Base-by-base conservation (phyloP, 108 stramenopile genomes). In the Discostella stelligeroides region DNA sequence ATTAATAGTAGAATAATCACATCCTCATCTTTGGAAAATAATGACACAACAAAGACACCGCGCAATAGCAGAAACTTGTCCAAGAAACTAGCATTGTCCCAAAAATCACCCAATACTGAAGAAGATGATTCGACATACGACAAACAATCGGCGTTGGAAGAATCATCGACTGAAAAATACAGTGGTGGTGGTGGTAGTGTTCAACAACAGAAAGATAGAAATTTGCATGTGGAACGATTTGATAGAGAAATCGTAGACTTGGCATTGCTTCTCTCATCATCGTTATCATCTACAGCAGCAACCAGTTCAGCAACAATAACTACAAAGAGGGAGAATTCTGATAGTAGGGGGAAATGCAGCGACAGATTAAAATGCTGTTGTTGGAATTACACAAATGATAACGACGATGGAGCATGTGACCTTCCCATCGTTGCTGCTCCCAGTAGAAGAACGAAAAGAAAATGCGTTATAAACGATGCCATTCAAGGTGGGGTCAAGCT, bases 241-340 rank as follows among this genome's bases (percentile, higher is more conserved):
- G 71, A 87, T 37, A 68, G 92, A 49, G 92, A 94, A 82, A 90
- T 94, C 57, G 80, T 91, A 17, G 63, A 84, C 15, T 66, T 77
- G 41, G 48, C 57, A 47, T 12, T 77, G 14, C 6, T 57, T 18
- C 40, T 45, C 0, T 56, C 72, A 8, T 20, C 41, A 15, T 10
- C 45, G 53, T 13, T 28, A 28, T 30, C 4, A 13, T 2, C 2
- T n/a, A n/a, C n/a, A n/a, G n/a, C n/a, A n/a, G n/a, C n/a, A n/a
- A n/a, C n/a, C n/a, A n/a, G n/a, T n/a, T n/a, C n/a, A n/a, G n/a
- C n/a, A n/a, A n/a, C n/a, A n/a, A n/a, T n/a, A 34, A 3, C 34
- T 34, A 6, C 3, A 34, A 34, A 3, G 6, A 34, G 34, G 3
- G 34, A 34, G 3, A 34, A 34, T 34, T 3, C 34, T 34, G 6